Base-by-base conservation (phyloP, 1,284 basidiomycete genomes). In the Trichosporon coremiiforme region DNA sequence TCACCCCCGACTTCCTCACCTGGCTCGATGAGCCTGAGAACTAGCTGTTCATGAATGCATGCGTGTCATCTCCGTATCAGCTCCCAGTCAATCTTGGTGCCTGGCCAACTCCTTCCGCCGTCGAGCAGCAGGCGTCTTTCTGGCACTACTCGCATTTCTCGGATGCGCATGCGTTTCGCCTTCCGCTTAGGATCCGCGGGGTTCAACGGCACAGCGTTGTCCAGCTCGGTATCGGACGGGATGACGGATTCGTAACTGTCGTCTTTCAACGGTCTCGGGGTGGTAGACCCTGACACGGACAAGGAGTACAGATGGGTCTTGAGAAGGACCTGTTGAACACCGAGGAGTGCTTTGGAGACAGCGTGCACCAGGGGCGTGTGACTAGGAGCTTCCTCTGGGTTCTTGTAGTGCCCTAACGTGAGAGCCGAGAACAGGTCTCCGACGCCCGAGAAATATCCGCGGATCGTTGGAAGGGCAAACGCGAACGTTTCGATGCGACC, bases 371-470 rank as follows among this genome's bases (percentile, higher is more conserved):
- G 82, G 5, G 85, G 69, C 2, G 75, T 73, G 4, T 25, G 31
- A 12, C 25, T 20, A 1, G 67, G 9, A 36, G 73, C 70, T 4
- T 47, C 36, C 17, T 70, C 66, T 12, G 78, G 65, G 15, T 81
- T 76, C n/a, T 84, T 79, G 81, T 90, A 98, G 76, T 95, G 90
- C 0, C 90, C 96, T 0, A 97, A 85, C 17, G 95, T 89, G 67
- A 99, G 88, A 0, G 97, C 93, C 1, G 95, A 95, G 85, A 99
- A 99, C 66, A 98, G 88, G 80, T 99, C 96, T 13, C 96, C 97
- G 2, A 98, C 95, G 31, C 96, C 97, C 10, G 93, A 92, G 81
- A 96, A 99, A 85, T 98, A 97, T 9, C 94, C 94, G 22, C 91
- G 89, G 31, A 98, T 87, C 55, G 91, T 88, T 0, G 92, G 91